phyloP scores from a whole-genome alignment of 257 asterid species.

The Osmanthus fragrans region DNA sequence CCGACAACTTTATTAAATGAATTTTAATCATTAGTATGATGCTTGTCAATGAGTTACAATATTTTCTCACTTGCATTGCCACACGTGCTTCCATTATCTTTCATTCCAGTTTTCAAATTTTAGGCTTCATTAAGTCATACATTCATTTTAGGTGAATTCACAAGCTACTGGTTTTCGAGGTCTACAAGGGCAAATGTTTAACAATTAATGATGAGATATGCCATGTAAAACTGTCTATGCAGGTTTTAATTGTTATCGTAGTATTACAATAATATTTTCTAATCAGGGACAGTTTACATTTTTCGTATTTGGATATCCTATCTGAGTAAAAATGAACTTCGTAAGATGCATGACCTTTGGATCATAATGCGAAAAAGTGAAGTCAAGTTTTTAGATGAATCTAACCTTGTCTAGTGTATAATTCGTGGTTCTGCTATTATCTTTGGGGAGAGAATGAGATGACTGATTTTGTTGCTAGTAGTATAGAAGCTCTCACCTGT shows the following conservation, averaged over 20 bases:
- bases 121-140: too few relatives aligned
- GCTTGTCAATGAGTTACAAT: neutral
- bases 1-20: neutral
- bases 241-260: neutral
- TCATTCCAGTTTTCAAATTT: too few relatives aligned
- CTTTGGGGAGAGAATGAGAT: constrained; percentile 6
- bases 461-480: neutral
- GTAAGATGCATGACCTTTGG: neutral
- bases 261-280: too few relatives aligned
- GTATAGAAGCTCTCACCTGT: neutral
- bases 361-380: neutral
- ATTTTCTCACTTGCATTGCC: neutral
- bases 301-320: too few relatives aligned
- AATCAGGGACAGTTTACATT: neutral
- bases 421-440: constrained; percentile 16
- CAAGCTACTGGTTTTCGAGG: too few relatives aligned
- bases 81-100: neutral
- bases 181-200: too few relatives aligned
- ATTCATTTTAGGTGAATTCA: too few relatives aligned
- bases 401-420: constrained; percentile 13
- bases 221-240: neutral
- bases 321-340: too few relatives aligned
- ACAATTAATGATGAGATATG: too few relatives aligned
- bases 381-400: neutral
- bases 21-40: neutral